These are phyloP conservation scores for Aspergillus sclerotioniger DNA, from an alignment of 495 filamentous ascomycete genomes.

Conservation along the genomic window DNA sequence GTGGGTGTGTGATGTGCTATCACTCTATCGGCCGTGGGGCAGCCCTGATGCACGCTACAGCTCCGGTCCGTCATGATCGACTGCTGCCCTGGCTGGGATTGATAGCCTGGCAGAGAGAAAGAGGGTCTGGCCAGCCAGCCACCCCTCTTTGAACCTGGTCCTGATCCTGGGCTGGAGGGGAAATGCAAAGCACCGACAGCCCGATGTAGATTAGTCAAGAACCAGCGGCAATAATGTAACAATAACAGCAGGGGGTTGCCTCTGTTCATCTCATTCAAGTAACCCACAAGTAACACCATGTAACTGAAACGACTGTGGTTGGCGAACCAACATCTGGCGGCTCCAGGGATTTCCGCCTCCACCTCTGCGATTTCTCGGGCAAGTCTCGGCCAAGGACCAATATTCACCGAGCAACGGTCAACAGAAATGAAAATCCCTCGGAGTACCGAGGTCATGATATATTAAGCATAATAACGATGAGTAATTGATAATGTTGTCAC, in stretches of 20 bases:
- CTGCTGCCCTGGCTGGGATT: background rate
- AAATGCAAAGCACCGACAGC: too few species aligned
- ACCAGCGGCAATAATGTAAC: background rate
- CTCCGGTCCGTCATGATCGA: background rate
- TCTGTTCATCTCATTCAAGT: background rate
- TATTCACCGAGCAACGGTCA: background rate
- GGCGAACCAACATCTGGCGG: background rate
- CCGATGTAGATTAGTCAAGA: too few species aligned
- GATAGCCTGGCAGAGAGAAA: background rate
- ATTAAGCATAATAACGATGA: background rate
- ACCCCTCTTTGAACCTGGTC: too few species aligned
- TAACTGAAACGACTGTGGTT: background rate
- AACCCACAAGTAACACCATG: too few species aligned
- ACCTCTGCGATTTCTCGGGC: conserved; percentile 26
- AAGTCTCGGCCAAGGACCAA: conserved; percentile 25
- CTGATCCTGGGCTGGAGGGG: too few species aligned
- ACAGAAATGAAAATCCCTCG: background rate
- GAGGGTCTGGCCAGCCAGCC: too few species aligned
- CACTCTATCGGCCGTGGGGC: background rate
- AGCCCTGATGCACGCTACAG: background rate
- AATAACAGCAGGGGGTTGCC: background rate
- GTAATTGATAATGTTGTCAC: background rate
- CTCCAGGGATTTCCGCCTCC: background rate
- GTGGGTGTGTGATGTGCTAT: background rate
- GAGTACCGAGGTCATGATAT: background rate